These are phyloP conservation scores for Tricharina praecox DNA, from an alignment of 495 filamentous ascomycete genomes.

Conservation along the genomic window DNA sequence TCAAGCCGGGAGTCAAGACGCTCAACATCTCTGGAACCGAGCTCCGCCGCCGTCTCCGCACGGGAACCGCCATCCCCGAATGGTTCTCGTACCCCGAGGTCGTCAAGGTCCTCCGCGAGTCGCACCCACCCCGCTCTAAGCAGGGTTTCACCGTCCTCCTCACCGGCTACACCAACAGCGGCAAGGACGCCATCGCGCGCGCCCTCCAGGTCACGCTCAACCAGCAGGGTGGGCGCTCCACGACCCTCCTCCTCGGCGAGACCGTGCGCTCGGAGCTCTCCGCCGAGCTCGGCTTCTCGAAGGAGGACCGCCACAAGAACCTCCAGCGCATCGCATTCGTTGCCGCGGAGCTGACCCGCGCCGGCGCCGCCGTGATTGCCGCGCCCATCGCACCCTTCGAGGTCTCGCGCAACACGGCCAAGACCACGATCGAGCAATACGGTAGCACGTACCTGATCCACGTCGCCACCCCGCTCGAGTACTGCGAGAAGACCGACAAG, in stretches of 20 bases:
- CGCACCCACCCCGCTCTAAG: conserved; percentile 67
- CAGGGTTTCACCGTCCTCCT: conserved; percentile 98
- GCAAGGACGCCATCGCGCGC: conserved; percentile 90
- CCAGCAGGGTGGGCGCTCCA: conserved; percentile 90
- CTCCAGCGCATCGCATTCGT: conserved; percentile 95
- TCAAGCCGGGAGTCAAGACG: conserved; percentile 64
- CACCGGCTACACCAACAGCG: conserved; percentile 88
- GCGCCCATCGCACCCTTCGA: conserved; percentile 96
- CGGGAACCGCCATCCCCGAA: conserved; percentile 83
- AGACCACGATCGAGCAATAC: conserved; percentile 68
- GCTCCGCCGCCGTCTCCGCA: conserved; percentile 74
- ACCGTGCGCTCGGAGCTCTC: conserved; percentile 86
- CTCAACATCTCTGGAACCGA: conserved; percentile 96
- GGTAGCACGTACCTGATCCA: conserved; percentile 90
- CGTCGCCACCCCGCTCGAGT: conserved; percentile 79
- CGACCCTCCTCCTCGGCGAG: conserved; percentile 85
- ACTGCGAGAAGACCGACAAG: conserved; percentile 90
- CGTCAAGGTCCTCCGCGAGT: conserved; percentile 84
- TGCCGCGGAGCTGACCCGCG: conserved; percentile 77
- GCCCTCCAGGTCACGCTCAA: conserved; percentile 94
- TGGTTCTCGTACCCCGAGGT: conserved; percentile 99
- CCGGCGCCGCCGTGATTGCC: conserved; percentile 88
- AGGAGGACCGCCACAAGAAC: conserved; percentile 85
- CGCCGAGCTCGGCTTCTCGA: conserved; percentile 86
- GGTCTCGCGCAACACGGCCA: conserved; percentile 50